A percentile compares a stretch with the other conserved stretches of the same genome.
phyloP scores from a whole-genome alignment of 2,329 filamentous ascomycete species.

The Aspergillus versicolor region DNA sequence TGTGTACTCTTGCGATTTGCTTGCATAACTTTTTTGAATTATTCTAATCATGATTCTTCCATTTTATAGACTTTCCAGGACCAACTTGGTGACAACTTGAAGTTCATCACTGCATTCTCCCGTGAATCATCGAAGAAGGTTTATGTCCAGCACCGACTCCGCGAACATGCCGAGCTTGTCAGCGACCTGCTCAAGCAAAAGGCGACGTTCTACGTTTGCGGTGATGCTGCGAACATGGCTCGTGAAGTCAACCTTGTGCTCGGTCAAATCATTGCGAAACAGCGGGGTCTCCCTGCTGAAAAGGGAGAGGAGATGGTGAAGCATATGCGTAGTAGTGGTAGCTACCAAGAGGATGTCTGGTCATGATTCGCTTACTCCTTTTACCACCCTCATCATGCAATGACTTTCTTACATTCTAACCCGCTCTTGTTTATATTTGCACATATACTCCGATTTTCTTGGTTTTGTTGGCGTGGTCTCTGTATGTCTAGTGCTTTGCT shows the following conservation, averaged over 20 bases:
- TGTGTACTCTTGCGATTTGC: constrained; percentile 33
- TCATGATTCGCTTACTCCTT: constrained; percentile 45
- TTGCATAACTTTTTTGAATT: not conserved
- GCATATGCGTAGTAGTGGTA: constrained; percentile 89
- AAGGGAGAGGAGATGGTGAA: constrained; percentile 97
- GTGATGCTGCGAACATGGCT: constrained; percentile 96
- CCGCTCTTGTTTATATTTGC: constrained; percentile 29
- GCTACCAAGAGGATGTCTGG: constrained; percentile 86
- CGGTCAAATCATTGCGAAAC: constrained; percentile 78
- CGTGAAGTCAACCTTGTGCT: constrained; percentile 88
- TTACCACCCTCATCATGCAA: constrained; percentile 15
- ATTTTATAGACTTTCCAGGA: constrained; percentile 71
- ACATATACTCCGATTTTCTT: constrained; percentile 25
- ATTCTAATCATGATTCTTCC: constrained; percentile 23
- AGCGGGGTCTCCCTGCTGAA: constrained; percentile 75
- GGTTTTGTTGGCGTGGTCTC: constrained; percentile 21
- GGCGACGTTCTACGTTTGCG: constrained; percentile 97
- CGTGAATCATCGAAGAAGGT: constrained; percentile 83
- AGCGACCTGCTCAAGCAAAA: constrained; percentile 80
- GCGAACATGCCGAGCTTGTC: constrained; percentile 78
- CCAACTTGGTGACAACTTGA: constrained; percentile 81
- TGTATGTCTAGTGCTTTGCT: constrained; percentile 20
- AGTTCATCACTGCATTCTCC: constrained; percentile 93
- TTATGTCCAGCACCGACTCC: constrained; percentile 91
- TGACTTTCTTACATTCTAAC: constrained; percentile 20